Percentiles rank a stretch among this genome's conserved stretches.
Evolutionary conservation across 305 asterid species (phyloP).

Genomic region (Fraxinus platypoda): DNA sequence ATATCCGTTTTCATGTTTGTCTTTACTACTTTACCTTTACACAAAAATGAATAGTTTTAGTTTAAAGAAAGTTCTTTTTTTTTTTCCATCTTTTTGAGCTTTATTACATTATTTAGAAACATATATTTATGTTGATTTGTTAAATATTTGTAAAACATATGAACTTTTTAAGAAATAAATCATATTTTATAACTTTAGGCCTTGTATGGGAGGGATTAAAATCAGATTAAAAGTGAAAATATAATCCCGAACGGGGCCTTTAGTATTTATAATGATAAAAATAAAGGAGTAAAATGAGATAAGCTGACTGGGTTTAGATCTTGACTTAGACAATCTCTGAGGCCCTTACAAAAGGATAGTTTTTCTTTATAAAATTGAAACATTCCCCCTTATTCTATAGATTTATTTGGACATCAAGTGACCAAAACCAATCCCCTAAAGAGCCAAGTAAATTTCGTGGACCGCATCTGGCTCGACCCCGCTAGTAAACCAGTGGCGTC

Average conservation of each 20-base stretch:
- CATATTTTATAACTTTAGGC: too few relatives aligned
- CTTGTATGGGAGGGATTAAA: too few relatives aligned
- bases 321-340: conserved; percentile 43
- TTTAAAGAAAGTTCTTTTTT: too few relatives aligned
- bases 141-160: too few relatives aligned
- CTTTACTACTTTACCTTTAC: not conserved
- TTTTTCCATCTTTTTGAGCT: too few relatives aligned
- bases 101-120: too few relatives aligned
- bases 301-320: conserved; percentile 37
- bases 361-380: conserved; percentile 37
- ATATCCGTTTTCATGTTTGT: not conserved
- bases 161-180: too few relatives aligned
- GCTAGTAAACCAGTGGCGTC: not conserved
- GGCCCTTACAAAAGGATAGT: conserved; percentile 30
- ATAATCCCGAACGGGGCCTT: too few relatives aligned
- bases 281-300: conserved; percentile 25
- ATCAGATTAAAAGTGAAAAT: too few relatives aligned
- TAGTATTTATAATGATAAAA: not conserved
- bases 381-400: conserved; percentile 34
- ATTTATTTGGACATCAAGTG: conserved; percentile 23
- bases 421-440: not conserved
- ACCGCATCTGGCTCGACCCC: not conserved
- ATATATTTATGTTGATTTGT: too few relatives aligned
- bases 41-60: not conserved
- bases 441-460: not conserved